A percentile compares a stretch with the other conserved stretches of the same genome.
phyloP scores from a whole-genome alignment of 23 red algal species.

The Gracilaria domingensis region DNA sequence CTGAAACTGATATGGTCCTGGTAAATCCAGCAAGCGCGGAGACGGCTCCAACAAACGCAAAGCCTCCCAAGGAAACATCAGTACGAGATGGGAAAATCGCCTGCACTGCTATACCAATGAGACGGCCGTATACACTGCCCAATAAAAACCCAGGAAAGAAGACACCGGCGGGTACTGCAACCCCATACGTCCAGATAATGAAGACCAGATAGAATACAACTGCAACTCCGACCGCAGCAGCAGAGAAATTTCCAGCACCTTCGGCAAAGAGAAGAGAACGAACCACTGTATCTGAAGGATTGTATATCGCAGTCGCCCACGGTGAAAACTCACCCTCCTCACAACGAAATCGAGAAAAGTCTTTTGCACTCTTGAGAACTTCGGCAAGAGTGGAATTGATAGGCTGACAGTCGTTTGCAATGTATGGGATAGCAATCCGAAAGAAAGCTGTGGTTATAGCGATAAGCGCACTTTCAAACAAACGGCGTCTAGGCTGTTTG shows the following conservation, averaged over 20 bases:
- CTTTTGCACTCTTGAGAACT: constrained; percentile 16
- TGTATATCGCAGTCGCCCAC: constrained; percentile 84
- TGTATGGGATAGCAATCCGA: constrained; percentile 65
- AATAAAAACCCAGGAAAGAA: constrained; percentile 82
- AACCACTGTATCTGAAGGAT: constrained; percentile 71
- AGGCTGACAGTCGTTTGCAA: constrained; percentile 47
- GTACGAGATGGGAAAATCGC: constrained; percentile 55
- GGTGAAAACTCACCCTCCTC: constrained; percentile 50
- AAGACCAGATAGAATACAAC: constrained; percentile 69
- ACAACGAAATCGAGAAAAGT: constrained; percentile 82
- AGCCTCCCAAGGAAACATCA: constrained; percentile 46
- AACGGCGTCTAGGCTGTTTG: constrained; percentile 26
- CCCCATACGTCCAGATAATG: constrained; percentile 74
- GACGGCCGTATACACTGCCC: constrained; percentile 72
- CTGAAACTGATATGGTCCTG: constrained; percentile 72
- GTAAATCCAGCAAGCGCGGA: constrained; percentile 74
- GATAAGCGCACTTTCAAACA: constrained; percentile 62
- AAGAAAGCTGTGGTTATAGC: constrained; percentile 55
- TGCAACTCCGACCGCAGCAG: constrained; percentile 54
- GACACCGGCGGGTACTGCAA: constrained; percentile 81
- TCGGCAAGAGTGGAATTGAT: constrained; percentile 8
- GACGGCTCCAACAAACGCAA: constrained; percentile 71
- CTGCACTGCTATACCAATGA: constrained; percentile 48
- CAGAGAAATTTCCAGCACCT: constrained; percentile 18
- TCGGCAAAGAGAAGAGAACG: constrained; percentile 50